Conservation (phyloP, 2,329 filamentous ascomycete genomes). For the Trichophyton schoenleinii region DNA sequence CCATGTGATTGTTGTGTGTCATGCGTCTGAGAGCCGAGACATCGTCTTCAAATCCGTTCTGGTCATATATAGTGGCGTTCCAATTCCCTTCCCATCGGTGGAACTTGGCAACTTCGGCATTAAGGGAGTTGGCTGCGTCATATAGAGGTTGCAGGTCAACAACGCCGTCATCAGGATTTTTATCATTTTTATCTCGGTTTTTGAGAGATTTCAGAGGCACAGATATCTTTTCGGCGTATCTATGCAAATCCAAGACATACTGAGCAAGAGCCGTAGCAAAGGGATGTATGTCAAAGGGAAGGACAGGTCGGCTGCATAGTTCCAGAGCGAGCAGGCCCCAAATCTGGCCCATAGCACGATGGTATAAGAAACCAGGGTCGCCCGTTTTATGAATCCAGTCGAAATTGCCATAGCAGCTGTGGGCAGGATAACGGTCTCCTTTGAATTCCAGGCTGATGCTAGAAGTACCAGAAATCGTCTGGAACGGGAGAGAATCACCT, state of each 20-base stretch:
- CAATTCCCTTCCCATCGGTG: conserved; percentile 65
- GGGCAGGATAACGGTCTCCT: conserved; percentile 55
- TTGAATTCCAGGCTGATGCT: conserved; percentile 74
- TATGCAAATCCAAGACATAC: conserved; percentile 55
- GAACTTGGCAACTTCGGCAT: conserved; percentile 51
- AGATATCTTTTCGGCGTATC: conserved; percentile 49
- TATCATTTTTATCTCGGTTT: conserved; percentile 4
- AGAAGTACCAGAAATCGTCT: conserved; percentile 77
- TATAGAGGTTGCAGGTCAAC: conserved; percentile 49
- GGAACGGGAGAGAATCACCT: conserved; percentile 81
- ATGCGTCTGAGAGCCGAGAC: conserved; percentile 55
- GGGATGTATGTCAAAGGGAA: conserved; percentile 66
- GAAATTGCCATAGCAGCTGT: conserved; percentile 82
- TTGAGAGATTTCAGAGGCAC: conserved; percentile 20
- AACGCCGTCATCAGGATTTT: conserved; percentile 14
- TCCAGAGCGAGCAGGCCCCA: conserved; percentile 75
- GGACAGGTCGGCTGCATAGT: conserved; percentile 63
- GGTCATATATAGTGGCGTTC: conserved; percentile 57
- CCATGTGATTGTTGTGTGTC: conserved; percentile 67
- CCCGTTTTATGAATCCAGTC: conserved; percentile 70
- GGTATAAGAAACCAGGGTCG: conserved; percentile 73
- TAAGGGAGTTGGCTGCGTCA: conserved; percentile 51
- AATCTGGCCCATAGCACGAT: conserved; percentile 65
- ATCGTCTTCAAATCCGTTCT: conserved; percentile 63
- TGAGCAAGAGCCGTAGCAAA: conserved; percentile 55